Evolutionary conservation across 805 yeast genomes (phyloP).

Genomic region (Cyberlindnera americana): DNA sequence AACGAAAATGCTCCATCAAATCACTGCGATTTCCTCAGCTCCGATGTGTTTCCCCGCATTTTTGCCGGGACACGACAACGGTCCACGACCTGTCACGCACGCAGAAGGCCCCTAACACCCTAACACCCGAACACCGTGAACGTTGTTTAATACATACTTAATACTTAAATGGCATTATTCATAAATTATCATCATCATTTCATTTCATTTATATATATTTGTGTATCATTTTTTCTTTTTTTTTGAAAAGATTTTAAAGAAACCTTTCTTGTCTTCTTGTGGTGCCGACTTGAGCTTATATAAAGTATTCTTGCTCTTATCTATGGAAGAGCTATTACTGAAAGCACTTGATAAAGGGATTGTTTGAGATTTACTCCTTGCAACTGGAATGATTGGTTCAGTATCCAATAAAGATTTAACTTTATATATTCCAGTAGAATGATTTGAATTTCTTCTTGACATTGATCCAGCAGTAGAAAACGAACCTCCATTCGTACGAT

Average conservation of each 20-base stretch:
- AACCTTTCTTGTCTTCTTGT: slow-evolving; percentile 12
- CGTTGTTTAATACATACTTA: no score
- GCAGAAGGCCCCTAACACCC: neutral
- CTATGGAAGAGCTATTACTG: slow-evolving; percentile 6
- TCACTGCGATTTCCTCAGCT: no score
- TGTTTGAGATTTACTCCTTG: slow-evolving; percentile 17
- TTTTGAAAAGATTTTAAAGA: slow-evolving; percentile 17
- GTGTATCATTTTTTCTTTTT: slow-evolving; percentile 10
- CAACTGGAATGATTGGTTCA: slow-evolving; percentile 12
- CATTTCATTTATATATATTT: neutral
- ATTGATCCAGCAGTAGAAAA: slow-evolving; percentile 1
- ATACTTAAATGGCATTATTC: no score
- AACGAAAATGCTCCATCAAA: no score
- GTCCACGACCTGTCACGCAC: slow-evolving; percentile 7
- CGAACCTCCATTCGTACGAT: neutral
- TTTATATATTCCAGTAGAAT: slow-evolving; percentile 18
- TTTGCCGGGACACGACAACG: slow-evolving; percentile 1
- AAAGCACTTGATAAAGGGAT: slow-evolving; percentile 3
- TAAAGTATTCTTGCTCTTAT: slow-evolving; percentile 7
- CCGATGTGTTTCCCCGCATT: slow-evolving; percentile 13
- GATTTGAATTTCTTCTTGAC: slow-evolving; percentile 20
- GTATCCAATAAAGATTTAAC: slow-evolving; percentile 24
- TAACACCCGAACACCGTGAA: no score
- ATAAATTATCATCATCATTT: no score
- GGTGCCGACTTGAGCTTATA: slow-evolving; percentile 13